Percentiles rank a stretch among this genome's conserved stretches.
These are phyloP conservation scores for Hortaea werneckii DNA, from an alignment of 2,329 filamentous ascomycete genomes.

Conservation along the genomic window DNA sequence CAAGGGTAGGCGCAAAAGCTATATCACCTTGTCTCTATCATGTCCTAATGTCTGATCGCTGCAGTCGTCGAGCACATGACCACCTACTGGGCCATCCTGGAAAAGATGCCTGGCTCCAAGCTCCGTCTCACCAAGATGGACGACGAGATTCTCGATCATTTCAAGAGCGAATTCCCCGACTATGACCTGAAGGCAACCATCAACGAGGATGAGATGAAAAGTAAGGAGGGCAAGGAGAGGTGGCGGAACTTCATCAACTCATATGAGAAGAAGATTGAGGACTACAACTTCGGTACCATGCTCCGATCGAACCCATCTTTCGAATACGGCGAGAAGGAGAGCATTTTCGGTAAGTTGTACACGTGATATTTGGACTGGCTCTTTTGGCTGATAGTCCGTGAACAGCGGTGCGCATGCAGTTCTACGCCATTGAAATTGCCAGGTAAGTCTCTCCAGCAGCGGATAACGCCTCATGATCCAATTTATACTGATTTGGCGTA, in stretches of 20 bases:
- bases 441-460: slow-evolving; percentile 39
- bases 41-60: neutral
- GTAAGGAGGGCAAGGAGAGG: slow-evolving; percentile 82
- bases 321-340: slow-evolving; percentile 81
- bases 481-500: slow-evolving; percentile 22
- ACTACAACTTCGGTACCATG: slow-evolving; percentile 98
- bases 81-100: slow-evolving; percentile 93
- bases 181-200: slow-evolving; percentile 75
- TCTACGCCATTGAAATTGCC: slow-evolving; percentile 68
- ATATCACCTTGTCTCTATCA: slow-evolving; percentile 12
- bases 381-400: neutral
- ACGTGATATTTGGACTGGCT: neutral
- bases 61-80: slow-evolving; percentile 84
- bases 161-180: slow-evolving; percentile 80
- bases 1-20: slow-evolving; percentile 51
- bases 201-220: slow-evolving; percentile 94
- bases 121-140: slow-evolving; percentile 89
- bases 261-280: slow-evolving; percentile 91
- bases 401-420: slow-evolving; percentile 65
- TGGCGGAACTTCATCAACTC: slow-evolving; percentile 91
- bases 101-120: slow-evolving; percentile 78
- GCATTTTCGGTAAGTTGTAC: slow-evolving; percentile 66
- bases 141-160: slow-evolving; percentile 86
- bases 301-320: slow-evolving; percentile 64
- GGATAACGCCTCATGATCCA: neutral